These are phyloP conservation scores for Lipomyces yamadae DNA, from an alignment of 805 yeast genomes.

Conservation along the genomic window DNA sequence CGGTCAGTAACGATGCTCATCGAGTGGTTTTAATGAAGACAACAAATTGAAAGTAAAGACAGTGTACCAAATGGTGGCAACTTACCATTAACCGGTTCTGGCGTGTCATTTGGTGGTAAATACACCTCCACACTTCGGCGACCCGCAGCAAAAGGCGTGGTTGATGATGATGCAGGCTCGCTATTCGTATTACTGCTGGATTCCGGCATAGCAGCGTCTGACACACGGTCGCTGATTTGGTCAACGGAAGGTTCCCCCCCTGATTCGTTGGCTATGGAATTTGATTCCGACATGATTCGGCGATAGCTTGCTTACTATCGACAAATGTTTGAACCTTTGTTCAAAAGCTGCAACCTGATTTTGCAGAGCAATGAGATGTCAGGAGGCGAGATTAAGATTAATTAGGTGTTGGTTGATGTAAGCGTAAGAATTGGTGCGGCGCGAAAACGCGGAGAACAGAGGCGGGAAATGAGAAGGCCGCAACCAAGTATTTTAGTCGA, in stretches of 20 bases:
- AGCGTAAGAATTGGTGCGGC: too few relatives aligned
- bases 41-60: not conserved
- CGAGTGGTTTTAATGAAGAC: not conserved
- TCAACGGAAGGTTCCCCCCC: not conserved
- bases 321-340: not conserved
- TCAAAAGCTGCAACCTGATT: not conserved
- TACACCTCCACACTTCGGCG: conserved; percentile 19
- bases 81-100: conserved; percentile 19
- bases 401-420: not conserved
- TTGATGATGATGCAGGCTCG: not conserved
- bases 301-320: not conserved
- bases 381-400: not conserved
- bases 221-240: not conserved
- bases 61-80: not conserved
- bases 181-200: not conserved
- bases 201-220: not conserved
- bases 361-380: not conserved
- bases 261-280: not conserved
- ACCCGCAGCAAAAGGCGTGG: not conserved
- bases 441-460: too few relatives aligned
- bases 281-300: not conserved
- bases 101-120: conserved; percentile 13
- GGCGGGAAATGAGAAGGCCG: too few relatives aligned
- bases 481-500: too few relatives aligned
- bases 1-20: not conserved